Conservation (phyloP, 805 yeast genomes). For the Candida insectalens region DNA sequence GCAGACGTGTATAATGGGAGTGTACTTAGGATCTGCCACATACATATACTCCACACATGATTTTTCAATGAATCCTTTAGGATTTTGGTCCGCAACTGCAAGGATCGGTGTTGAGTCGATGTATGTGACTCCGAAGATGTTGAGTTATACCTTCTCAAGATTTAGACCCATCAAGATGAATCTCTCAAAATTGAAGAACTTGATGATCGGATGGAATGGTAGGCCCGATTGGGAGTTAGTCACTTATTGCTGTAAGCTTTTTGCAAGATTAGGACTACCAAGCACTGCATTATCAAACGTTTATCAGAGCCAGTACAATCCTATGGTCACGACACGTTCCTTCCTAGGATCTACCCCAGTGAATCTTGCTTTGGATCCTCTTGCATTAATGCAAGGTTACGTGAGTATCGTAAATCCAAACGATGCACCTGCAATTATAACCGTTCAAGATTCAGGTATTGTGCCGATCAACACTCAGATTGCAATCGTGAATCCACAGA, state of each 20-base stretch:
- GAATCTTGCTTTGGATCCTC: slow-evolving; percentile 77
- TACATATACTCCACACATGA: slow-evolving; percentile 70
- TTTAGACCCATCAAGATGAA: slow-evolving; percentile 44
- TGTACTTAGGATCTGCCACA: slow-evolving; percentile 80
- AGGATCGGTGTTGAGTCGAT: slow-evolving; percentile 78
- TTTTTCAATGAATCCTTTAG: slow-evolving; percentile 62
- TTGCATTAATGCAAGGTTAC: slow-evolving; percentile 84
- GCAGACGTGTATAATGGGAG: slow-evolving; percentile 76
- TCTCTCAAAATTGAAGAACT: slow-evolving; percentile 58
- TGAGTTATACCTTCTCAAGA: slow-evolving; percentile 45
- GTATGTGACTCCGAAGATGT: slow-evolving; percentile 75
- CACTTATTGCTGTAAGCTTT: slow-evolving; percentile 47
- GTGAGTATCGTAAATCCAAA: slow-evolving; percentile 70
- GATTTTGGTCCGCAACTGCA: slow-evolving; percentile 61
- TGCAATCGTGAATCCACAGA: slow-evolving; percentile 93
- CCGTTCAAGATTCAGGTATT: slow-evolving; percentile 89
- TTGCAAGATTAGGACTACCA: slow-evolving; percentile 55
- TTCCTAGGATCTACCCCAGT: slow-evolving; percentile 84
- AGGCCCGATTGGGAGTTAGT: slow-evolving; percentile 61
- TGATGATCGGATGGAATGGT: slow-evolving; percentile 67
- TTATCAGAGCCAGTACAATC: slow-evolving; percentile 72
- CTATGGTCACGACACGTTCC: slow-evolving; percentile 76
- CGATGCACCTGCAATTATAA: slow-evolving; percentile 58
- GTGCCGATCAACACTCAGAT: slow-evolving; percentile 92
- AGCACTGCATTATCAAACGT: slow-evolving; percentile 66